A percentile compares a stretch with the other conserved stretches of the same genome.
Conservation (phyloP, 192 early-diverging fungal species). For the Backusella sp. region DNA sequence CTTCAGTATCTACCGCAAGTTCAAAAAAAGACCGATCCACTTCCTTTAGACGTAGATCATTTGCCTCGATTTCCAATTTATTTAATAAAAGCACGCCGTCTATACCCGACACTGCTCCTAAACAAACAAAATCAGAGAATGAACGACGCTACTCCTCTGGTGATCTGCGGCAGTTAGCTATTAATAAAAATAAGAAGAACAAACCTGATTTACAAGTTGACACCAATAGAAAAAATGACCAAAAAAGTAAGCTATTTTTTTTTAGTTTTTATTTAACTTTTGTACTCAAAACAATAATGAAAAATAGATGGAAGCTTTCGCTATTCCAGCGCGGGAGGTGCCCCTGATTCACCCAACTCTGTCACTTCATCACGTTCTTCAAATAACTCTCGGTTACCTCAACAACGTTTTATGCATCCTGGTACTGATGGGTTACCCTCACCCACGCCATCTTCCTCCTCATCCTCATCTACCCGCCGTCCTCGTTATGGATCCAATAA, state of each 20-base stretch:
- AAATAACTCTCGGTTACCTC: slow-evolving; percentile 14
- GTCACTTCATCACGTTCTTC: slow-evolving; percentile 29
- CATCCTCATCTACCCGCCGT: slow-evolving; percentile 1
- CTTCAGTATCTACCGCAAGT: background rate
- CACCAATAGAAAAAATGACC: background rate
- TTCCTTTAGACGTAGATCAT: slow-evolving; percentile 27
- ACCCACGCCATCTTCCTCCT: slow-evolving; percentile 18
- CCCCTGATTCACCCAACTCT: slow-evolving; percentile 28
- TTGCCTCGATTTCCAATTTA: slow-evolving; percentile 21
- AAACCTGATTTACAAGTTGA: slow-evolving; percentile 9
- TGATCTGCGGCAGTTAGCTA: slow-evolving; percentile 24
- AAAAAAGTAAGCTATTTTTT: background rate
- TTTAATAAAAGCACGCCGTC: slow-evolving; percentile 22
- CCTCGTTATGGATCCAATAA: background rate
- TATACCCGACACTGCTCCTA: background rate
- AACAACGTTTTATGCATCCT: slow-evolving; percentile 11
- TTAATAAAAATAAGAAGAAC: slow-evolving; percentile 6
- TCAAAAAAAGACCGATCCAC: background rate
- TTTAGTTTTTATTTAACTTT: background rate
- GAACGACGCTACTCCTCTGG: slow-evolving; percentile 29
- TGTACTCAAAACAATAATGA: background rate
- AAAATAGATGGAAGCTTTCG: background rate
- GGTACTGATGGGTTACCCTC: slow-evolving; percentile 3
- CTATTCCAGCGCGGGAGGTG: background rate
- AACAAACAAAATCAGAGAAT: background rate